phyloP scores from a whole-genome alignment of 768 basidiomycete genomes.

The Mycena kentingensis region DNA sequence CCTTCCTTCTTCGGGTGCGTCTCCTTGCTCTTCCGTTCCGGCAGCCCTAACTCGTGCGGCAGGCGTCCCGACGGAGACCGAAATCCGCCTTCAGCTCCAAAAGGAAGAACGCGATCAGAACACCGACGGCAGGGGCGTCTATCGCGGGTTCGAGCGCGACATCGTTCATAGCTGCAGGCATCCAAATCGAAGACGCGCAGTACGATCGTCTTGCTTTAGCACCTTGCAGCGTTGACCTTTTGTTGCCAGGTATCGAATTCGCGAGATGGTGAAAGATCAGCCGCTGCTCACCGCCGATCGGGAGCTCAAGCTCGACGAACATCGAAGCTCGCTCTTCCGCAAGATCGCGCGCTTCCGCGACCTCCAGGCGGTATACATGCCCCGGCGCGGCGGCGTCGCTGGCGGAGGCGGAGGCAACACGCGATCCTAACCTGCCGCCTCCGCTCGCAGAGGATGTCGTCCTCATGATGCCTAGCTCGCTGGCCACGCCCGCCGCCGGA shows the following conservation, averaged over 20 bases:
- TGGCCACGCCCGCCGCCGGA: too few relatives aligned
- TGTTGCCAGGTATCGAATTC: neutral
- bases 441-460: too few relatives aligned
- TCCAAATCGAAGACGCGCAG: constrained; percentile 13
- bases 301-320: constrained; percentile 11
- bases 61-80: neutral
- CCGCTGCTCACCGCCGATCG: neutral
- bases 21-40: neutral
- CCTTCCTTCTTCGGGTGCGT: neutral
- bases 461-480: too few relatives aligned
- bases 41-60: neutral
- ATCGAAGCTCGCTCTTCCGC: neutral
- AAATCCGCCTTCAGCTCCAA: neutral
- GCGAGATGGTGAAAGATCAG: neutral
- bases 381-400: too few relatives aligned
- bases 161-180: neutral
- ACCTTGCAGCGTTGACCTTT: neutral
- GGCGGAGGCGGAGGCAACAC: too few relatives aligned
- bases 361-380: constrained; percentile 3
- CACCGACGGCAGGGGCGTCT: neutral
- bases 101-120: neutral
- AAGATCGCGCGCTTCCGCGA: constrained; percentile 6
- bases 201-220: neutral
- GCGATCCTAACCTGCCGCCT: too few relatives aligned
- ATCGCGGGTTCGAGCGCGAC: neutral